phyloP scores from a whole-genome alignment of 1,284 basidiomycete genomes.

The Leccinum fallax region DNA sequence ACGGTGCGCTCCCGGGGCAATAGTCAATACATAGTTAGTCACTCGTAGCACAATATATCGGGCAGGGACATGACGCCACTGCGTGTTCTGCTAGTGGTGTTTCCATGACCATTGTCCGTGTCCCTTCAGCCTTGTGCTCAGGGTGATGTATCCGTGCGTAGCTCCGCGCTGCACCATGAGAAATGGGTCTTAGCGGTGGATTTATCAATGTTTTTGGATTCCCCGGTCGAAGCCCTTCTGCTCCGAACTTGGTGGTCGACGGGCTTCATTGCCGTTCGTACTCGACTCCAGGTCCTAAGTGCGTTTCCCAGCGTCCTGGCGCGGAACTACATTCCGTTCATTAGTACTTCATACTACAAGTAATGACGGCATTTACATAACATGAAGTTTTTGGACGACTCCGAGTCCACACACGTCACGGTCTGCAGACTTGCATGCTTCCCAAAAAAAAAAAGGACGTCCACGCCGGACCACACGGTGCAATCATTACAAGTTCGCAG shows the following conservation, averaged over 20 bases:
- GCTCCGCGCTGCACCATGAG: conserved; percentile 18
- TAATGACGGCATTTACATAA: too few species aligned
- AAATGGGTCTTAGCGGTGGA: conserved; percentile 14
- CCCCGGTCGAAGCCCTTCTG: neutral
- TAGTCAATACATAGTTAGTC: conserved; percentile 3
- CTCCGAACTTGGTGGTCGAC: neutral
- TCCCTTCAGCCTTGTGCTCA: conserved; percentile 18
- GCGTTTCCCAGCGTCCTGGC: conserved; percentile 1
- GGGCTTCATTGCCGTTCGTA: neutral
- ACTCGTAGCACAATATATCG: conserved; percentile 3
- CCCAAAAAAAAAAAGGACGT: neutral
- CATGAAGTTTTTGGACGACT: conserved; percentile 1
- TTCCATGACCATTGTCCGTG: conserved; percentile 5
- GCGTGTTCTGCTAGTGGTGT: conserved; percentile 22
- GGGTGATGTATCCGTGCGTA: conserved; percentile 25
- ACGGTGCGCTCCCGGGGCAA: conserved; percentile 15
- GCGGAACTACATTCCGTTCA: conserved; percentile 12
- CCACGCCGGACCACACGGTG: neutral
- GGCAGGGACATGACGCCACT: conserved; percentile 26
- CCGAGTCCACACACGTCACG: neutral
- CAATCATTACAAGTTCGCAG: conserved; percentile 16
- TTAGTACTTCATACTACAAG: too few species aligned
- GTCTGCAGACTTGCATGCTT: neutral
- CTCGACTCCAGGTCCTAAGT: conserved; percentile 6
- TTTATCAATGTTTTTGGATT: neutral